phyloP scores from a whole-genome alignment of 1,284 basidiomycete species.

The Mycena sp. region DNA sequence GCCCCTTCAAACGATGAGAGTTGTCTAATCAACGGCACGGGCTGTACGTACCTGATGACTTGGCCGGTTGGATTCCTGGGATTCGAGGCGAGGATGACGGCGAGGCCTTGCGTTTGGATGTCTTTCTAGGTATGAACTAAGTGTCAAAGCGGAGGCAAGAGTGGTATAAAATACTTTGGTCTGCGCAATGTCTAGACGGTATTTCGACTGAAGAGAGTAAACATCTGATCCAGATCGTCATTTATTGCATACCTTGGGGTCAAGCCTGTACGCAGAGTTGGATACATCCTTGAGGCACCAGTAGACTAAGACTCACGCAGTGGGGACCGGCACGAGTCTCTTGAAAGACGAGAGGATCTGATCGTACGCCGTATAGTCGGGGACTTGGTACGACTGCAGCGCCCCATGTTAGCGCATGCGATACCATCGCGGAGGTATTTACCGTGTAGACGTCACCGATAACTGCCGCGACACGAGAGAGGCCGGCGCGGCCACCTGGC shows the following conservation, averaged over 20 bases:
- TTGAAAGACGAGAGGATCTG: conserved; percentile 90
- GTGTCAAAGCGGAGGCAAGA: conserved; percentile 5
- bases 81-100: conserved; percentile 90
- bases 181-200: conserved; percentile 75
- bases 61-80: conserved; percentile 95
- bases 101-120: conserved; percentile 81
- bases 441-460: conserved; percentile 86
- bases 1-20: conserved; percentile 55
- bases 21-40: neutral
- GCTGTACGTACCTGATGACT: conserved; percentile 52
- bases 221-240: too few species aligned
- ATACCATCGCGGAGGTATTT: neutral
- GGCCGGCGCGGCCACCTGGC: conserved; percentile 88
- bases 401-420: neutral
- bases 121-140: conserved; percentile 62
- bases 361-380: conserved; percentile 89
- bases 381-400: conserved; percentile 79
- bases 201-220: conserved; percentile 47
- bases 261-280: conserved; percentile 52
- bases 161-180: conserved; percentile 56
- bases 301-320: conserved; percentile 62
- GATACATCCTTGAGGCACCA: conserved; percentile 1
- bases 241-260: conserved; percentile 62
- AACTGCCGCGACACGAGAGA: conserved; percentile 91
- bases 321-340: conserved; percentile 89